Percentiles rank a stretch among this genome's conserved stretches.
Evolutionary conservation across 805 yeast species (phyloP).

Genomic region (Yarrowia hollandica): DNA sequence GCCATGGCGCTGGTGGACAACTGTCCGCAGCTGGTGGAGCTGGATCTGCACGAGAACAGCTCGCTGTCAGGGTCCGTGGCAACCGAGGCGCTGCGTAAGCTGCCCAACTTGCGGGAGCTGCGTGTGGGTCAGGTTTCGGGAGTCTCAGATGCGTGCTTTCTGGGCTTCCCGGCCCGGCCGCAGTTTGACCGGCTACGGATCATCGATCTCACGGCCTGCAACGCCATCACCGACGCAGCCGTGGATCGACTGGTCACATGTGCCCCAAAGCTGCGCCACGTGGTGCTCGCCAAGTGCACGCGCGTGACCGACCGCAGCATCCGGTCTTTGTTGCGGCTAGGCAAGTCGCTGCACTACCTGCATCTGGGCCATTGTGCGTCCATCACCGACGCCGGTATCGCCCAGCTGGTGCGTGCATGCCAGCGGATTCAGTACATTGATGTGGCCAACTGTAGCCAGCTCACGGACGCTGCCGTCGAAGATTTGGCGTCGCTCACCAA

Average conservation of each 20-base stretch:
- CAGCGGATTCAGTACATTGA: conserved; percentile 88
- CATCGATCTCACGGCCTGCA: conserved; percentile 82
- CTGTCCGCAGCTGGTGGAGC: conserved; percentile 82
- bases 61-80: conserved; percentile 67
- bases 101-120: conserved; percentile 79
- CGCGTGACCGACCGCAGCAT: conserved; percentile 81
- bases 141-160: conserved; percentile 67
- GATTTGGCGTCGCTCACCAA: conserved; percentile 76
- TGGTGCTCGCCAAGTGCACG: conserved; percentile 85
- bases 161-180: conserved; percentile 50
- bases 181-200: conserved; percentile 67
- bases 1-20: conserved; percentile 60
- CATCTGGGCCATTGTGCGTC: conserved; percentile 93
- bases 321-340: conserved; percentile 67
- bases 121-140: conserved; percentile 72
- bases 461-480: conserved; percentile 78
- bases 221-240: conserved; percentile 73
- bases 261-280: conserved; percentile 86
- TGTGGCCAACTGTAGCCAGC: conserved; percentile 88
- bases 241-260: conserved; percentile 67
- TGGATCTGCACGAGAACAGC: conserved; percentile 84
- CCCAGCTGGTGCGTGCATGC: conserved; percentile 69
- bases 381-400: conserved; percentile 87
- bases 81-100: conserved; percentile 54
- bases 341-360: conserved; percentile 78